Base-by-base conservation (phyloP, 306 rosid species). In the Dalbergia cochinchinensis region DNA sequence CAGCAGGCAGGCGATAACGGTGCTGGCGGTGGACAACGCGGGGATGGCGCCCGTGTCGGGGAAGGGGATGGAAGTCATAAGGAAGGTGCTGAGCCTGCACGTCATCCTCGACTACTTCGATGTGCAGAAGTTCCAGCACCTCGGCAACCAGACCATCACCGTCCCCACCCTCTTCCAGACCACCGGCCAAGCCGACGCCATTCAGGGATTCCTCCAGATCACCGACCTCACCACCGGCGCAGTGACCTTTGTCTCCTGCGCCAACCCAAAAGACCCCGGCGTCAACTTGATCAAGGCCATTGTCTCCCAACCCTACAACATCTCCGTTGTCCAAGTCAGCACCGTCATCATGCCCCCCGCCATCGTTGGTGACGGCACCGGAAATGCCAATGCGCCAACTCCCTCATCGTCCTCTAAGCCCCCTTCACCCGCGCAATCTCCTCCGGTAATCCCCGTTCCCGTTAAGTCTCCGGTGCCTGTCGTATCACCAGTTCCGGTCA, bases 271-370 rank as follows among this genome's bases (percentile, higher is more conserved):
- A 11, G 58, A 16, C 11, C 19, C 10, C 3, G 75, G 72, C 4
- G 68, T 80, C 14, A 73, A 18, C 8, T 19, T 86, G 22, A 18
- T 84, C 1, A 78, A 74, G 19, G 16, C 76, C 7, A 53, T 89
- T 0, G 51, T 16, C 11, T 58, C 81, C 0, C 67, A 86, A 26
- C 88, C 90, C 1, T 55, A 84, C 55, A 77, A 74, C 15, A 65
- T 88, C 4, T 86, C 90, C 0, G 74, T 89, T 11, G 39, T 88
- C 41, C 88, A 88, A 50, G 47, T 86, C 4, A 84, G 88, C 73
- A 26, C 44, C 8, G 64, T 77, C 13, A 71, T 88, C 2, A 20
- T 84, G 48, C 84, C 86, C 1, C 65, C 76, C 0, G 10, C 53
- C 39, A 34, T 83, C 1, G 13, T 64, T 11, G 48, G 57, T 8